Conservation (phyloP, 2,329 filamentous ascomycete species). For the Fusarium anguioides region DNA sequence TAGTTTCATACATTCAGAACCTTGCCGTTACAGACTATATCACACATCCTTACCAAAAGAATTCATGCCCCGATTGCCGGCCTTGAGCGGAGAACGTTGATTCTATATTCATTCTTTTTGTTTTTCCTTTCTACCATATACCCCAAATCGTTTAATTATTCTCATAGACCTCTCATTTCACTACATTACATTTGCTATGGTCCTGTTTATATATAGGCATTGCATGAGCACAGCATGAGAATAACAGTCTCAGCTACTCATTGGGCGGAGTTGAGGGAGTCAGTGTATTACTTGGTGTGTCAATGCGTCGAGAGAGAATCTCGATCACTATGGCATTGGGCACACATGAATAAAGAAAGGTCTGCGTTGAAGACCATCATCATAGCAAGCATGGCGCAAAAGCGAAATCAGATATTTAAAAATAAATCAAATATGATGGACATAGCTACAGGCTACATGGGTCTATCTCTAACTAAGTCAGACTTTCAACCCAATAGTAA, state of each 20-base stretch:
- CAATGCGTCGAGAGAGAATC: constrained; percentile 1
- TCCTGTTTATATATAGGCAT: constrained; percentile 13
- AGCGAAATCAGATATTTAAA: constrained; percentile 8
- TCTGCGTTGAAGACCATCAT: constrained; percentile 10
- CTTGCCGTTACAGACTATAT: background rate
- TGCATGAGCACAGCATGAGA: constrained; percentile 15
- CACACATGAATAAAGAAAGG: background rate
- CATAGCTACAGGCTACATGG: background rate
- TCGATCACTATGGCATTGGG: background rate
- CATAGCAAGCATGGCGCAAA: constrained; percentile 20
- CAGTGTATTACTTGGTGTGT: constrained; percentile 3
- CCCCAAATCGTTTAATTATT: constrained; percentile 38
- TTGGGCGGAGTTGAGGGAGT: constrained; percentile 42
- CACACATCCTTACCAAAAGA: background rate
- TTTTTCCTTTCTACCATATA: constrained; percentile 37
- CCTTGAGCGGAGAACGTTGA: constrained; percentile 2
- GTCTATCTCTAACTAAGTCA: background rate
- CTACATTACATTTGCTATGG: constrained; percentile 6
- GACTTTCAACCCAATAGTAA: background rate
- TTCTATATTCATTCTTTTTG: constrained; percentile 11
- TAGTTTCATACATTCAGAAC: background rate
- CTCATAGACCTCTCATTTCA: constrained; percentile 20
- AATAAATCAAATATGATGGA: constrained; percentile 6
- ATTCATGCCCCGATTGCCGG: background rate
- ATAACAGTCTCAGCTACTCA: constrained; percentile 25